Conservation (phyloP, 163 green algal species). For the Scenedesmus sp. region DNA sequence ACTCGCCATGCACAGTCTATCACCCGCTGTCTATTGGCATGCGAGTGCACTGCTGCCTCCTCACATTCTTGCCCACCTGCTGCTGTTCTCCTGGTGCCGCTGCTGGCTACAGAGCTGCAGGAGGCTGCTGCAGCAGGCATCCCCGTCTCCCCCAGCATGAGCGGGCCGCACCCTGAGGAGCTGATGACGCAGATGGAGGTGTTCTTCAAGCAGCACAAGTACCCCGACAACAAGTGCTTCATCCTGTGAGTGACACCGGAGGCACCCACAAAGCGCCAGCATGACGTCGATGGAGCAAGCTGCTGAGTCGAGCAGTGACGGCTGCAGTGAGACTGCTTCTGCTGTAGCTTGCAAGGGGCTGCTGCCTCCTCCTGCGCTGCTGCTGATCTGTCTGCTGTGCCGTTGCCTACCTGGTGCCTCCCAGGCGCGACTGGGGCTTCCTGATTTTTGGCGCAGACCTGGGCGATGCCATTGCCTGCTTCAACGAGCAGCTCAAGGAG, state of each 20-base stretch:
- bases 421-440: slow-evolving; percentile 55
- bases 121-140: slow-evolving; percentile 44
- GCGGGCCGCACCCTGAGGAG: slow-evolving; percentile 53
- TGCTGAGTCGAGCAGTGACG: too few species aligned
- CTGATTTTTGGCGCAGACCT: slow-evolving; percentile 47
- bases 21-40: too few species aligned
- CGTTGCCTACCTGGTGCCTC: background rate
- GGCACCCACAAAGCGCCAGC: too few species aligned
- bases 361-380: background rate
- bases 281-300: too few species aligned
- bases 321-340: background rate
- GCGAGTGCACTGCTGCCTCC: background rate
- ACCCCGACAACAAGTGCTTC: slow-evolving; percentile 53
- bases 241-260: slow-evolving; percentile 38
- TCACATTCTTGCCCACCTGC: background rate
- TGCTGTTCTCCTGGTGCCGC: background rate
- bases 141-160: slow-evolving; percentile 46
- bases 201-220: slow-evolving; percentile 55
- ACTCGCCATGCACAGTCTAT: too few species aligned
- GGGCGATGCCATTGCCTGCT: slow-evolving; percentile 26
- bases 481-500: slow-evolving; percentile 34
- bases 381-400: background rate
- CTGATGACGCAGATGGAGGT: slow-evolving; percentile 54
- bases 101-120: slow-evolving; percentile 46
- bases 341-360: too few species aligned